Base-by-base conservation (phyloP, 169 alveolate genomes). In the Ichthyophthirius multifiliis region DNA sequence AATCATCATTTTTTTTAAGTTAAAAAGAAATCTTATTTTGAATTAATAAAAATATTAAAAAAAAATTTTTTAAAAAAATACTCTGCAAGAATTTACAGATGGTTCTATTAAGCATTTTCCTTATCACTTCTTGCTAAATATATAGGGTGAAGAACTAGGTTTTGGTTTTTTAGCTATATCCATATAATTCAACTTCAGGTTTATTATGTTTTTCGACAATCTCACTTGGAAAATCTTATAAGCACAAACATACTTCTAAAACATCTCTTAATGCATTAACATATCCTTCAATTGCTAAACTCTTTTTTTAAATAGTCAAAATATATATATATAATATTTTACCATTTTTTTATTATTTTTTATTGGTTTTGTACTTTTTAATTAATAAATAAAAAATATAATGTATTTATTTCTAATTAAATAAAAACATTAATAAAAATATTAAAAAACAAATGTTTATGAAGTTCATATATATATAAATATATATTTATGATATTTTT, bases 171-270 rank as follows among this genome's bases (percentile, higher is more conserved):
- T 65, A 37, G 13, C 39, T 65, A 43, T 81, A 79, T 63, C 85
- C 85, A 65, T 65, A 43, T 65, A 81, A 39, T 73, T 81, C 86
- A 73, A 81, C 76, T 81, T 81, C 86, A 16, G 86, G 86, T 32
- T 81, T 81, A 34, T 76, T 81, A 23, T 81, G 47, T 45, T 81
- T 81, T 62, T 81, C 86, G 20, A 81, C 76, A 6, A 81, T 81
- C 73, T 81, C 86, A 27, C 82, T 71, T 35, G 86, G 86, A 63
- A 71, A 73, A 37, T 65, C 41, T 73, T 65, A 46, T 9, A 81
- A 35, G 48, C 67, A 39, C 18, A 81, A 73, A 16, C 80, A 41
- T 6, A 71, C 86, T 13, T 81, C 81, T 71, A 81, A 45, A 6
- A 75, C 43, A 23, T 44, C 41, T 71, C 86, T 47, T 27, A 81